phyloP scores from a whole-genome alignment of 257 asterid genomes.

The Penstemon davidsonii region DNA sequence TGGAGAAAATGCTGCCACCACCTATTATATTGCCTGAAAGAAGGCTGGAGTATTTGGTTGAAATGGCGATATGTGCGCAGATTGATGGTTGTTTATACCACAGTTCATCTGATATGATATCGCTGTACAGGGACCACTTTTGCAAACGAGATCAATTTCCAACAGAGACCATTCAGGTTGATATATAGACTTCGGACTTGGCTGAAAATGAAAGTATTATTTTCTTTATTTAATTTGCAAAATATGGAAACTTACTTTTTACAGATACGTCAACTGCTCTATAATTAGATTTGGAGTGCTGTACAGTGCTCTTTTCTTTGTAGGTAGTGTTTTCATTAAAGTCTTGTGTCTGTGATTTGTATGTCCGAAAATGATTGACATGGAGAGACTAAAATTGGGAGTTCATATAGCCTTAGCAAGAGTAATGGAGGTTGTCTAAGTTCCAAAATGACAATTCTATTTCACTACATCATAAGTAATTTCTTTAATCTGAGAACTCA shows the following conservation, averaged over 20 bases:
- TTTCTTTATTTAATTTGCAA: background rate
- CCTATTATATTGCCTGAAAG: conserved; percentile 75
- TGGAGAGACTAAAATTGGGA: background rate
- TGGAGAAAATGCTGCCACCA: conserved; percentile 71
- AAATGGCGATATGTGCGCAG: conserved; percentile 64
- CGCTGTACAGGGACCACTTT: conserved; percentile 79
- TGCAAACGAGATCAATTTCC: conserved; percentile 75
- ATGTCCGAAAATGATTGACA: conserved; percentile 1
- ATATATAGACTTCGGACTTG: conserved; percentile 25
- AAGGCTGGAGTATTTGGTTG: conserved; percentile 83
- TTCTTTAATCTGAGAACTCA: background rate
- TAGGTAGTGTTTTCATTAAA: conserved; percentile 4
- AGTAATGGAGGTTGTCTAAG: background rate
- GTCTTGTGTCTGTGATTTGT: background rate
- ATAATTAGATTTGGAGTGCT: background rate
- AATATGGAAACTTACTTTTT: background rate
- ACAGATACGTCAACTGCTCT: conserved; percentile 9
- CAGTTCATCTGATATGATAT: conserved; percentile 45
- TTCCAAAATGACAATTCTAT: background rate
- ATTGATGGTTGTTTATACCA: conserved; percentile 71
- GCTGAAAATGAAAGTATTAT: conserved; percentile 18
- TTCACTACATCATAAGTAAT: background rate
- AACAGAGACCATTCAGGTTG: conserved; percentile 79
- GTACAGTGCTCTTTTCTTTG: background rate
- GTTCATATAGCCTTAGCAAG: too few relatives aligned